Evolutionary conservation across 2,329 filamentous ascomycete species (phyloP).

Genomic region (Colletotrichum sp.): DNA sequence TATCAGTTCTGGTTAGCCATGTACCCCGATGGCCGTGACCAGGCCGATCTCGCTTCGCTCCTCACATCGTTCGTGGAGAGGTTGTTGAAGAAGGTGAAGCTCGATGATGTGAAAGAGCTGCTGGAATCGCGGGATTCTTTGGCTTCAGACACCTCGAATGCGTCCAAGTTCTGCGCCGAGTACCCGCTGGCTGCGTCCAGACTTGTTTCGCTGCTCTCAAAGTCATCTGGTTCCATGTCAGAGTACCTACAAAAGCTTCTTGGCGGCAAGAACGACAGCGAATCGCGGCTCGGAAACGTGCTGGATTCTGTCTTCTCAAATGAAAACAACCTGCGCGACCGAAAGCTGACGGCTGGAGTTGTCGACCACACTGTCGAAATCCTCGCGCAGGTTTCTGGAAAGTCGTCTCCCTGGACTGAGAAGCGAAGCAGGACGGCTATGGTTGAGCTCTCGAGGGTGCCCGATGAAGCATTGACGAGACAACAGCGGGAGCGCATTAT

Average conservation of each 20-base stretch:
- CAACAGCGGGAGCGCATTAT: conserved; percentile 50
- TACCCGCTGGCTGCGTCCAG: conserved; percentile 12
- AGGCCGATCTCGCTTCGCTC: conserved; percentile 33
- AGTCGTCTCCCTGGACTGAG: conserved; percentile 9
- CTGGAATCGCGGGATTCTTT: background rate
- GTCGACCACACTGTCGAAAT: conserved; percentile 35
- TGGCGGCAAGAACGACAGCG: background rate
- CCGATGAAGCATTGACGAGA: conserved; percentile 45
- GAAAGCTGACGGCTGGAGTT: conserved; percentile 34
- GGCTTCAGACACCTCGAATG: background rate
- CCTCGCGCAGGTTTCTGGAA: conserved; percentile 24
- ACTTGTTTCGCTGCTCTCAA: conserved; percentile 10
- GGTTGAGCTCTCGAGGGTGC: conserved; percentile 34
- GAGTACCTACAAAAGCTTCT: conserved; percentile 7
- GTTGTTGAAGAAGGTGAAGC: conserved; percentile 25
- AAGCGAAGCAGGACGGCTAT: background rate
- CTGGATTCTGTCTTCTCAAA: conserved; percentile 39
- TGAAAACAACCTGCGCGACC: conserved; percentile 41
- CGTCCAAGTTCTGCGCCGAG: conserved; percentile 9
- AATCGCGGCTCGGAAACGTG: conserved; percentile 22
- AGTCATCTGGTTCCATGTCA: background rate
- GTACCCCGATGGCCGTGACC: conserved; percentile 37
- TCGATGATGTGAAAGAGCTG: background rate
- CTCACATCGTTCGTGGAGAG: conserved; percentile 38
- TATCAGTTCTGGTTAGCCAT: conserved; percentile 42